These are phyloP conservation scores for Aspergillus luchuensis DNA, from an alignment of 2,329 filamentous ascomycete species.

Conservation along the genomic window DNA sequence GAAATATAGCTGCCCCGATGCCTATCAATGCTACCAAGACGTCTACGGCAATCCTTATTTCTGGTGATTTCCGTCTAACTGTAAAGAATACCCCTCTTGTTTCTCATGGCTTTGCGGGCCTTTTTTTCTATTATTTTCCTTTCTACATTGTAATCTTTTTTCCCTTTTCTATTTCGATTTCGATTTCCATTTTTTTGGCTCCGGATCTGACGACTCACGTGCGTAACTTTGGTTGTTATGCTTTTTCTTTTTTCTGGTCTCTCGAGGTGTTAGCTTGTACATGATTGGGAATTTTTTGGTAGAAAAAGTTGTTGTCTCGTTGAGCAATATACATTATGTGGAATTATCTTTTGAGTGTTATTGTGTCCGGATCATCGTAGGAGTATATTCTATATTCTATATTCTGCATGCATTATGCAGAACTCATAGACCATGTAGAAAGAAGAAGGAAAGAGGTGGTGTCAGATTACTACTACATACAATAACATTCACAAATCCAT, in stretches of 20 bases:
- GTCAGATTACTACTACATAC: not conserved
- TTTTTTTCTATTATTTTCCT: not conserved
- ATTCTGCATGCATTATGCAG: not conserved
- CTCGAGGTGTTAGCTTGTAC: not conserved
- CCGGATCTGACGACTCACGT: not conserved
- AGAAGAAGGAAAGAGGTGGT: not conserved
- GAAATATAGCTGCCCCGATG: conserved; percentile 59
- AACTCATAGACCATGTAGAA: not conserved
- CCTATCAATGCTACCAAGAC: conserved; percentile 63
- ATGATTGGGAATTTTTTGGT: conserved; percentile 1
- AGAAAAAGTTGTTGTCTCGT: not conserved
- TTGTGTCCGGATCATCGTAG: not conserved
- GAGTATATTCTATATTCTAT: too few species aligned
- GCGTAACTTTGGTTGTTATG: not conserved
- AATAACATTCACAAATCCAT: too few species aligned
- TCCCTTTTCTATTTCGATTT: too few species aligned
- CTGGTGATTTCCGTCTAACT: conserved; percentile 19
- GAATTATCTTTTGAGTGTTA: not conserved
- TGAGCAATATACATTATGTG: conserved; percentile 1
- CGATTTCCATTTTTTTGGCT: not conserved
- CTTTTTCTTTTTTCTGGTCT: not conserved
- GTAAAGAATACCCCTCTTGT: conserved; percentile 5
- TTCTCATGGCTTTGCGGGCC: not conserved
- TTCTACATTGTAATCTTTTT: conserved; percentile 2
- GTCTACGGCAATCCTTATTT: conserved; percentile 52